These are phyloP conservation scores for Elaeis oleifera DNA, from an alignment of 202 grass and related monocot genomes.

Conservation along the genomic window DNA sequence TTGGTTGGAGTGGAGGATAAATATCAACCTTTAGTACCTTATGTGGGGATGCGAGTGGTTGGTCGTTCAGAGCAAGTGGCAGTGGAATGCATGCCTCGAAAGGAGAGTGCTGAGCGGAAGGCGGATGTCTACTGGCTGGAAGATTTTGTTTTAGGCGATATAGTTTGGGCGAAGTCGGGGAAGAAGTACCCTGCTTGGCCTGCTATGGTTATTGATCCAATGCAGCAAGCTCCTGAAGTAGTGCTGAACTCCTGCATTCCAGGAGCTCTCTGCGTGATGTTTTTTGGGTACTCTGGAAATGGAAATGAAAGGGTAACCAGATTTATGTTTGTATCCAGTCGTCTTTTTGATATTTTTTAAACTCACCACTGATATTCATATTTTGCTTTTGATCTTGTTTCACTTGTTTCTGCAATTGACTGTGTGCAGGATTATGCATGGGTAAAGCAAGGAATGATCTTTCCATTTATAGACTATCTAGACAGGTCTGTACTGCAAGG, in stretches of 20 bases:
- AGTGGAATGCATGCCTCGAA: conserved; percentile 39
- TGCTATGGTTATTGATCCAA: conserved; percentile 70
- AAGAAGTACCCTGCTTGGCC: conserved; percentile 80
- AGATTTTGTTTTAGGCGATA: conserved; percentile 70
- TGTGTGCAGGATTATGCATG: conserved; percentile 70
- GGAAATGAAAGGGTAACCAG: conserved; percentile 54
- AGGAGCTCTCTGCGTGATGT: conserved; percentile 80
- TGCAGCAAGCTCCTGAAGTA: conserved; percentile 46
- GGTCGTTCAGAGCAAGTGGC: conserved; percentile 1
- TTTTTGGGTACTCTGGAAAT: conserved; percentile 48
- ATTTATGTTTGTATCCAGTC: conserved; percentile 6
- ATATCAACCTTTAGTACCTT: background rate
- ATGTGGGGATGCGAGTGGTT: background rate
- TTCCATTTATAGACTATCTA: conserved; percentile 73
- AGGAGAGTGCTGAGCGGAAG: conserved; percentile 31
- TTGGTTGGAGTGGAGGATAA: conserved; percentile 4
- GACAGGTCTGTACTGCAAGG: conserved; percentile 31
- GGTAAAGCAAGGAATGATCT: conserved; percentile 79
- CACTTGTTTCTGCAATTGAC: background rate
- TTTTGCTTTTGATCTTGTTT: background rate
- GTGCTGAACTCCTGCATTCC: conserved; percentile 77
- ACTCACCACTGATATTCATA: background rate
- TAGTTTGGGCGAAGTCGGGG: conserved; percentile 69
- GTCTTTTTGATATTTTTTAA: conserved; percentile 9
- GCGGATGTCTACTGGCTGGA: conserved; percentile 48